Conservation (phyloP, 106 monocot genomes). For the Apostasia shenzhenica region DNA sequence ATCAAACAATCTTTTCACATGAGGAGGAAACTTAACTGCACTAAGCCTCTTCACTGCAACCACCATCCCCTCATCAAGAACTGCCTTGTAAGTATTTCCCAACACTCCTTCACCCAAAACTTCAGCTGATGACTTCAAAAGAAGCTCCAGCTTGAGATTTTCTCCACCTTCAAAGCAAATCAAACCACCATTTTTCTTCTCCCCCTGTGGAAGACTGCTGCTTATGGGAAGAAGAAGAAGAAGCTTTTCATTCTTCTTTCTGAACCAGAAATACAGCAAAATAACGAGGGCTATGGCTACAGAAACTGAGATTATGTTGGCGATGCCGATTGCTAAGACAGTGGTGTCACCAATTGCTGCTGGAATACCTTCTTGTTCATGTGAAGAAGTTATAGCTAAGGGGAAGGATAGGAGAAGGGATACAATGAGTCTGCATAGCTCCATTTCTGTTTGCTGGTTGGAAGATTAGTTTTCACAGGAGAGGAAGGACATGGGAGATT, state of each 20-base stretch:
- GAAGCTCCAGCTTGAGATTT: slow-evolving; percentile 23
- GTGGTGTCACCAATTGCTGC: slow-evolving; percentile 12
- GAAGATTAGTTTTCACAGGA: too few relatives aligned
- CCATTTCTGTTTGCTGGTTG: too few relatives aligned
- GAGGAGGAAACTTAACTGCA: neutral
- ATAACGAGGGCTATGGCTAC: slow-evolving; percentile 12
- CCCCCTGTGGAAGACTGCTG: neutral
- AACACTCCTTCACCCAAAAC: slow-evolving; percentile 30
- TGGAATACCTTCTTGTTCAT: neutral
- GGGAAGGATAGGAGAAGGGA: too few relatives aligned
- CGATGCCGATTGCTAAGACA: slow-evolving; percentile 16
- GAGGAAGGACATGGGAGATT: too few relatives aligned
- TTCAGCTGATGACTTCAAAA: slow-evolving; percentile 44
- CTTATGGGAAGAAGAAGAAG: too few relatives aligned
- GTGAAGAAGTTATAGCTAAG: neutral
- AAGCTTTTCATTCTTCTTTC: neutral
- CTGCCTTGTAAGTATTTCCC: neutral
- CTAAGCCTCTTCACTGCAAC: slow-evolving; percentile 2
- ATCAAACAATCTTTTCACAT: neutral
- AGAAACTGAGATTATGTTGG: slow-evolving; percentile 10
- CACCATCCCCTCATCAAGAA: neutral
- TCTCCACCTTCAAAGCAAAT: slow-evolving; percentile 24
- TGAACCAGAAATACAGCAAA: slow-evolving; percentile 11
- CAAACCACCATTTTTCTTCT: neutral
- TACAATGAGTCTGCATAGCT: too few relatives aligned